phyloP scores from a whole-genome alignment of 495 filamentous ascomycete genomes.

The Aspergillus funiculosus region DNA sequence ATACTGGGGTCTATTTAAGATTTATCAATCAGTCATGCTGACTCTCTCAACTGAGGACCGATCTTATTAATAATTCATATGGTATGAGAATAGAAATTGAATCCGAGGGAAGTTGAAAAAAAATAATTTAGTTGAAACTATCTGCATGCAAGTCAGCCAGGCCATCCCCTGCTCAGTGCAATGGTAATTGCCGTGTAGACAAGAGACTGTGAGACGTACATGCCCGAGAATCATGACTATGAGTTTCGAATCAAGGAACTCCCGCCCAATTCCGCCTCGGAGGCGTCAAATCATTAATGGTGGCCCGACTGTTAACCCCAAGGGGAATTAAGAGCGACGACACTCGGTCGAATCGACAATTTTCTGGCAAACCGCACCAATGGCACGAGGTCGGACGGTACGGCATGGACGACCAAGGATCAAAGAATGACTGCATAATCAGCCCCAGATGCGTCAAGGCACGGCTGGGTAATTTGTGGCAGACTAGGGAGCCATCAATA shows the following conservation, averaged over 20 bases:
- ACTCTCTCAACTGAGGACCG: background rate
- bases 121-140: slow-evolving; percentile 1
- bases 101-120: slow-evolving; percentile 7
- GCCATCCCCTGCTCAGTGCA: slow-evolving; percentile 17
- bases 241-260: slow-evolving; percentile 17
- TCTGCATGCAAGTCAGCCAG: slow-evolving; percentile 13
- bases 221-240: slow-evolving; percentile 15
- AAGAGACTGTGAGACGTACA: slow-evolving; percentile 12
- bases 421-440: slow-evolving; percentile 14
- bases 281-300: slow-evolving; percentile 19
- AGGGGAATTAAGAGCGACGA: slow-evolving; percentile 6
- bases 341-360: slow-evolving; percentile 18
- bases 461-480: slow-evolving; percentile 6
- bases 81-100: background rate
- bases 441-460: slow-evolving; percentile 9
- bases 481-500: slow-evolving; percentile 7
- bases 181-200: slow-evolving; percentile 10
- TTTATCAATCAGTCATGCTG: slow-evolving; percentile 13
- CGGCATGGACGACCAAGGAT: slow-evolving; percentile 11
- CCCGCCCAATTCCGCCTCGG: slow-evolving; percentile 12
- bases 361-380: slow-evolving; percentile 17
- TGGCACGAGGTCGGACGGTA: slow-evolving; percentile 13
- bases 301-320: slow-evolving; percentile 12
- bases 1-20: slow-evolving; percentile 9
- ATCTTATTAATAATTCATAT: background rate